Base-by-base conservation (phyloP, 306 rosid species). In the Glycine tomentella region DNA sequence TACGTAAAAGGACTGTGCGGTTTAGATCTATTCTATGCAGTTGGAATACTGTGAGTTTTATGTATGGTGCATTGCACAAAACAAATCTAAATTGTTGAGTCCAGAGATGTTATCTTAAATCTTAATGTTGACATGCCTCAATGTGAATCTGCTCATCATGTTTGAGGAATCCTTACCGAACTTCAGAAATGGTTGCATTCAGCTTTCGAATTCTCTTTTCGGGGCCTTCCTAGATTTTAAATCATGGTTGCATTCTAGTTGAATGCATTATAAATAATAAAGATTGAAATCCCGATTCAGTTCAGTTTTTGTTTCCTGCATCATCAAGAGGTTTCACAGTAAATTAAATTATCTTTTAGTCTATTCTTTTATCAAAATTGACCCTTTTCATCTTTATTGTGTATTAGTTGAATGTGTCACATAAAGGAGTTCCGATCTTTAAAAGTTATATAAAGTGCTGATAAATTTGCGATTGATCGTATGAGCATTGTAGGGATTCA, bases 41-140 rank as follows among this genome's bases (percentile, higher is more conserved):
- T 59, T 25, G n/a, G 66, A 6, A 59, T 31, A 20, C 40, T 20
- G 14, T 10, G 9, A 20, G 40, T 25, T 59, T 20, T 46, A 53
- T n/a, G 20, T 14, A 53, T 53, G 57, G 77, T 75, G 46, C 71
- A 46, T 46, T 75, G 15, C 33, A 52, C 25, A 17, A 74, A 34
- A 10, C 56, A 17, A 9, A 69, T 25, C 31, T 25, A 25, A 25
- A 25, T 25, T 25, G 31, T 25, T 25, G 31, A 25, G 31, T 25
- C 31, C 31, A 25, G 31, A 25, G 31, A 25, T 25, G 31, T 25
- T 25, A 25, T 25, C 31, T 25, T 25, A 25, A 25, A 25, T 15
- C 33, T 56, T 38, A 55, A 34, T 5, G 12, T 17, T 72, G 49
- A 6, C 45, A 72, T 5, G 46, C 16, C 9, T 34, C 34, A 16